Evolutionary conservation across 306 rosid genomes (phyloP).

Genomic region (Echinosophora koreensis): DNA sequence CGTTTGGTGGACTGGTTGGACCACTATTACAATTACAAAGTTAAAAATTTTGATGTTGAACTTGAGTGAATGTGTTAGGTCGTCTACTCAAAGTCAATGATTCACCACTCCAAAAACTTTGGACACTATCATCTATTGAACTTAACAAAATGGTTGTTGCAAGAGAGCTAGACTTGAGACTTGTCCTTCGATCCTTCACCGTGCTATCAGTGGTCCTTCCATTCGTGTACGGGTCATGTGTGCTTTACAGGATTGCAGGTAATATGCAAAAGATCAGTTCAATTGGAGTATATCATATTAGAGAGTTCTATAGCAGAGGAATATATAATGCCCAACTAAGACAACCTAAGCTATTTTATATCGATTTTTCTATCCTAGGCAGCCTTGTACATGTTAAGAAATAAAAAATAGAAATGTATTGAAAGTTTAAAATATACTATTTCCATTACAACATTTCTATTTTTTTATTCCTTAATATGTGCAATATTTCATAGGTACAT

Average conservation of each 20-base stretch:
- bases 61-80: not conserved
- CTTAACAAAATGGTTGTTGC: not conserved
- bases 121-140: constrained; percentile 34
- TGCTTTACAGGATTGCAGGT: not conserved
- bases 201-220: not conserved
- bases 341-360: not conserved
- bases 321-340: not conserved
- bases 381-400: too few species aligned
- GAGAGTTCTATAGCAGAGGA: not conserved
- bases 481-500: too few species aligned
- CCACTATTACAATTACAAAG: not conserved
- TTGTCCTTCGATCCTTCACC: not conserved
- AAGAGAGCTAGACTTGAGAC: not conserved
- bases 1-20: constrained; percentile 48
- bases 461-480: too few species aligned
- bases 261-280: not conserved
- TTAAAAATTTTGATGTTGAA: not conserved
- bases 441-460: too few species aligned
- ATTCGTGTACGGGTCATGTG: not conserved
- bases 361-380: too few species aligned
- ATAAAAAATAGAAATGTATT: too few species aligned
- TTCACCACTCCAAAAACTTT: constrained; percentile 34
- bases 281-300: not conserved
- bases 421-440: too few species aligned
- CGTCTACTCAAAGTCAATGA: not conserved